phyloP scores from a whole-genome alignment of 352 stramenopile genomes.

The Phytopythium boreale region DNA sequence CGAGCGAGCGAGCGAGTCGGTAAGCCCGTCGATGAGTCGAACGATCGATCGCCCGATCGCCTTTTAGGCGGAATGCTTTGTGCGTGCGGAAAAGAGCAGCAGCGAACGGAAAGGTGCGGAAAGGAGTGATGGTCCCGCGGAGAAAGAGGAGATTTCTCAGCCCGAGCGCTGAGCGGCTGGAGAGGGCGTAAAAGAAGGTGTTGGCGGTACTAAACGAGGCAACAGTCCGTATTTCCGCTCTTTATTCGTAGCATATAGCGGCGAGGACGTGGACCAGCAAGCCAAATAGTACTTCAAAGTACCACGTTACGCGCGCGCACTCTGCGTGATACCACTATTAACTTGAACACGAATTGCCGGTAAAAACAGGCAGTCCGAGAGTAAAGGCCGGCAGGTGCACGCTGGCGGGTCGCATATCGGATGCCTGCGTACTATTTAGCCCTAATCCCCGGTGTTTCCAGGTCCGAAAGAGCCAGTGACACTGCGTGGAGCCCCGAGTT shows the following conservation, averaged over 20 bases:
- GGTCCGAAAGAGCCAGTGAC: constrained; percentile 7
- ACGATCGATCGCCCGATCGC: background rate
- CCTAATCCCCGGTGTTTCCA: background rate
- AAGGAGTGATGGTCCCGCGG: background rate
- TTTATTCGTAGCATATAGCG: no score
- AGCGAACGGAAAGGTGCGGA: background rate
- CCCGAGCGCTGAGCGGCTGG: background rate
- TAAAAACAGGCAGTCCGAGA: background rate
- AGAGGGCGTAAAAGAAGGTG: background rate
- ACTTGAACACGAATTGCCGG: background rate
- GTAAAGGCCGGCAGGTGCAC: no score
- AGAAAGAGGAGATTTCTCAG: no score
- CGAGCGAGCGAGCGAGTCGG: background rate
- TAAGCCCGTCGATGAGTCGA: no score
- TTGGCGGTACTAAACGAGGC: no score
- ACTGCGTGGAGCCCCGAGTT: no score
- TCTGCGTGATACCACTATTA: no score
- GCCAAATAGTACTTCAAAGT: no score
- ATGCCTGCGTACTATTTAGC: background rate
- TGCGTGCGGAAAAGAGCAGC: background rate
- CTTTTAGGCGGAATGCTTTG: background rate
- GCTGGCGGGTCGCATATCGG: background rate
- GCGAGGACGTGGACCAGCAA: no score
- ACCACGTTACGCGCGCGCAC: no score
- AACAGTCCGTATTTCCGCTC: no score